Evolutionary conservation across 2,329 filamentous ascomycete species (phyloP).

Genomic region (Fusarium metavorans): DNA sequence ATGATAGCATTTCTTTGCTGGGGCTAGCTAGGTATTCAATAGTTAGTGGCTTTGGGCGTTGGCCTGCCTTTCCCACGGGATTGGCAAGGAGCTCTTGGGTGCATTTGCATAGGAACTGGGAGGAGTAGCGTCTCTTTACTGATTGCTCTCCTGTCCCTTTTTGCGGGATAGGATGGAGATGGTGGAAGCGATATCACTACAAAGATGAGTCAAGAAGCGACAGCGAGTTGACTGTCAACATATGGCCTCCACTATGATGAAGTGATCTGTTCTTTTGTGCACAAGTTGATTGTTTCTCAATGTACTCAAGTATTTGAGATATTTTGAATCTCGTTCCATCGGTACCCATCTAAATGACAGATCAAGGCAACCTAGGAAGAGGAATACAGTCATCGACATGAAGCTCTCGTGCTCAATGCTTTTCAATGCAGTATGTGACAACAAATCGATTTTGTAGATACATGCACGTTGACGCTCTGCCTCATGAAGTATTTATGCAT

Average conservation of each 20-base stretch:
- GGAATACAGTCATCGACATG: background rate
- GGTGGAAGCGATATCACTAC: background rate
- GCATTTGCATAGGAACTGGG: slow-evolving; percentile 41
- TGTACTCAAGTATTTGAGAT: background rate
- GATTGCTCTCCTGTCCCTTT: background rate
- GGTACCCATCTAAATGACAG: background rate
- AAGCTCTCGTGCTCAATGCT: background rate
- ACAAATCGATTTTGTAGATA: background rate
- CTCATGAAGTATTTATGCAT: background rate
- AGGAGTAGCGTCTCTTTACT: slow-evolving; percentile 34
- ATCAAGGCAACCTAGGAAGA: background rate
- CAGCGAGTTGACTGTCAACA: slow-evolving; percentile 8
- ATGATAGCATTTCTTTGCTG: slow-evolving; percentile 28
- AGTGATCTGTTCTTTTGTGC: background rate
- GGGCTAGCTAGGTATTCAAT: slow-evolving; percentile 3
- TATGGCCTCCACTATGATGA: background rate
- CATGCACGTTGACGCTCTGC: background rate
- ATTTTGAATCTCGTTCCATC: background rate
- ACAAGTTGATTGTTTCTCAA: background rate
- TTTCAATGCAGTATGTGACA: background rate
- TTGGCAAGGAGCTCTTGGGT: slow-evolving; percentile 12
- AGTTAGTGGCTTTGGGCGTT: slow-evolving; percentile 9
- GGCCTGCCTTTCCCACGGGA: background rate
- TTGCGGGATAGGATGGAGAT: background rate
- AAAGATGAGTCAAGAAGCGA: slow-evolving; percentile 14